Evolutionary conservation across 2,329 filamentous ascomycete species (phyloP).

Genomic region (Ophiognomonia clavigignenti-juglandacearum): DNA sequence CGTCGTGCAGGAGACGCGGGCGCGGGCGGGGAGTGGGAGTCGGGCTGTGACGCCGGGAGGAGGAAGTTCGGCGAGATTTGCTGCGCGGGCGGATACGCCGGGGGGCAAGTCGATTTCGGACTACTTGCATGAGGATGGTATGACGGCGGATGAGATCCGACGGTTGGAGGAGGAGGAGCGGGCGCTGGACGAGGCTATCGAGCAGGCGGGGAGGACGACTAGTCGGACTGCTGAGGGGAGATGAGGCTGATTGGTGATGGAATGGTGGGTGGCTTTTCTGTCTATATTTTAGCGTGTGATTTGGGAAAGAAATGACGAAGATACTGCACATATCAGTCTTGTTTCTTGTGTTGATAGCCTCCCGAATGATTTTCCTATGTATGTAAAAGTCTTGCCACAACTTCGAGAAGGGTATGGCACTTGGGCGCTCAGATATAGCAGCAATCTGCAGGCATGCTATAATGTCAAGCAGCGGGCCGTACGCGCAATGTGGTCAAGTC

Average conservation of each 20-base stretch:
- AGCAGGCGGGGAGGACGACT: constrained; percentile 32
- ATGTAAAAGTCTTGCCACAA: too few relatives aligned
- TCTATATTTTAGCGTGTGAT: not conserved
- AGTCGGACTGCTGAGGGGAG: not conserved
- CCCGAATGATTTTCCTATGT: too few relatives aligned
- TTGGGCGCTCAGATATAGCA: too few relatives aligned
- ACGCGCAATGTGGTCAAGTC: too few relatives aligned
- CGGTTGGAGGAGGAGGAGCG: constrained; percentile 54
- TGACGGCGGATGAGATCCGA: constrained; percentile 53
- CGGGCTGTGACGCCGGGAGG: constrained; percentile 1
- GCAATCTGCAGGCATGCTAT: too few relatives aligned
- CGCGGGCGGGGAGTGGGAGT: not conserved
- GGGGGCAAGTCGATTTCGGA: constrained; percentile 29
- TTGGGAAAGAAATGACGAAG: not conserved
- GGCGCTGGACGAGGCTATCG: constrained; percentile 52
- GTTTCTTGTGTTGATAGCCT: too few relatives aligned
- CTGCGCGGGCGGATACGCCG: constrained; percentile 21
- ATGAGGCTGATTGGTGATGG: not conserved
- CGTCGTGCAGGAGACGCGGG: not conserved
- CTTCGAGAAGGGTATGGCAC: too few relatives aligned
- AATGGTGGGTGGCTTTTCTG: not conserved
- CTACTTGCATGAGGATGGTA: constrained; percentile 52
- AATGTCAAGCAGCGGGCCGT: too few relatives aligned
- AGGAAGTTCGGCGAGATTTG: constrained; percentile 12
- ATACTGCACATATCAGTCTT: too few relatives aligned